phyloP scores from a whole-genome alignment of 805 yeast species.

The Torulaspora gathmanii region DNA sequence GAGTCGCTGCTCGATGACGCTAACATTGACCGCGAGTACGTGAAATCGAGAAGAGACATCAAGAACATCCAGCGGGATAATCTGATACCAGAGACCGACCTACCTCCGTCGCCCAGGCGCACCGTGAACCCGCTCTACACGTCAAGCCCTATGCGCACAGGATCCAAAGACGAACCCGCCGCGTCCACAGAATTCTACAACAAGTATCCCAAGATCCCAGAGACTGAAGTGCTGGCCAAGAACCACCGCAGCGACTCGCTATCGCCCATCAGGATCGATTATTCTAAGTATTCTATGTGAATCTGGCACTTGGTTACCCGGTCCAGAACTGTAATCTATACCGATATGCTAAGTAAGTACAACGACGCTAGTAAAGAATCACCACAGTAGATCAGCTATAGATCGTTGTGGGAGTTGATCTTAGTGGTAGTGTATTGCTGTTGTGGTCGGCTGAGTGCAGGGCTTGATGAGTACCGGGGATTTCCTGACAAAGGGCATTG shows the following conservation, averaged over 20 bases:
- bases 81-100: constrained; percentile 29
- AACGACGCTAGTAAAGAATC: background rate
- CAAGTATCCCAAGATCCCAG: constrained; percentile 34
- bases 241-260: constrained; percentile 20
- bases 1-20: constrained; percentile 34
- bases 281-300: constrained; percentile 26
- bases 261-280: constrained; percentile 33
- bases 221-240: constrained; percentile 27
- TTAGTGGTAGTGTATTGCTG: background rate
- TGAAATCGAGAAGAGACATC: constrained; percentile 34
- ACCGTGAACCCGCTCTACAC: constrained; percentile 32
- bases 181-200: constrained; percentile 21
- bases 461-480: constrained; percentile 51
- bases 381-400: too few species aligned
- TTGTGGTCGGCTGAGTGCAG: background rate
- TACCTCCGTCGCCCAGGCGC: constrained; percentile 32
- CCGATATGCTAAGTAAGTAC: constrained; percentile 6
- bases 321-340: background rate
- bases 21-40: constrained; percentile 31
- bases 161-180: constrained; percentile 6
- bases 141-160: constrained; percentile 32
- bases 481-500: constrained; percentile 91
- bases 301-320: constrained; percentile 11
- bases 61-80: constrained; percentile 31
- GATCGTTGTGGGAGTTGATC: background rate